phyloP scores from a whole-genome alignment of 352 stramenopile genomes.

The Aphanomyces euteiches region DNA sequence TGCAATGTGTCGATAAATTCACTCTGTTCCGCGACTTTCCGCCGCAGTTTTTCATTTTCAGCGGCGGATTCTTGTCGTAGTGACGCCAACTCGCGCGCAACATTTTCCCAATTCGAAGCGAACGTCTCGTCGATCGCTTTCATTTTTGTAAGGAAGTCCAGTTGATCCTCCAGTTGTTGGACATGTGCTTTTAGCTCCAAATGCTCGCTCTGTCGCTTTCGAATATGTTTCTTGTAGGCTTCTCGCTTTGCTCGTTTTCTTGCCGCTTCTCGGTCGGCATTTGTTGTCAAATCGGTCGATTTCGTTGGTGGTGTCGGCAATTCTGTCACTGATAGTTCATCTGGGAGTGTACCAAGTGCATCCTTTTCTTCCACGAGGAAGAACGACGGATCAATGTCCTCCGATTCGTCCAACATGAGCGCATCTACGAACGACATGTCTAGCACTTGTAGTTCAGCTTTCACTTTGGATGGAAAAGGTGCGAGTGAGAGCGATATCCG shows the following conservation, averaged over 20 bases:
- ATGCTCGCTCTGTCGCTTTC: conserved; percentile 28
- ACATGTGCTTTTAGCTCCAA: conserved; percentile 25
- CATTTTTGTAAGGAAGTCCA: conserved; percentile 30
- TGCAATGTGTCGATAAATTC: conserved; percentile 30
- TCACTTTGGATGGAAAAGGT: conserved; percentile 6
- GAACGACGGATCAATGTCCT: conserved; percentile 3
- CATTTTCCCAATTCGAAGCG: conserved; percentile 29
- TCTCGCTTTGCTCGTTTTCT: conserved; percentile 27
- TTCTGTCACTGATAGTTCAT: not conserved
- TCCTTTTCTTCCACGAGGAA: conserved; percentile 18
- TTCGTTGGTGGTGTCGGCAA: not conserved
- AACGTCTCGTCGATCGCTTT: conserved; percentile 30
- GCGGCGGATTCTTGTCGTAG: conserved; percentile 25
- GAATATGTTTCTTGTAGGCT: conserved; percentile 32
- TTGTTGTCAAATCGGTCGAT: not conserved
- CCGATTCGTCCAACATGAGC: conserved; percentile 2
- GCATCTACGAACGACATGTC: conserved; percentile 17
- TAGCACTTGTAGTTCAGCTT: not conserved
- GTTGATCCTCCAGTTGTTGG: conserved; percentile 28
- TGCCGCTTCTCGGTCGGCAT: conserved; percentile 12
- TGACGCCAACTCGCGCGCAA: conserved; percentile 26
- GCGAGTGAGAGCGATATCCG: no score
- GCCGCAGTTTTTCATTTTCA: conserved; percentile 30
- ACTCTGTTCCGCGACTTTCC: conserved; percentile 28
- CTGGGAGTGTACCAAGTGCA: not conserved